A percentile compares a stretch with the other conserved stretches of the same genome.
phyloP scores from a whole-genome alignment of 2,329 filamentous ascomycete genomes.

The Paecilomyces niveus region DNA sequence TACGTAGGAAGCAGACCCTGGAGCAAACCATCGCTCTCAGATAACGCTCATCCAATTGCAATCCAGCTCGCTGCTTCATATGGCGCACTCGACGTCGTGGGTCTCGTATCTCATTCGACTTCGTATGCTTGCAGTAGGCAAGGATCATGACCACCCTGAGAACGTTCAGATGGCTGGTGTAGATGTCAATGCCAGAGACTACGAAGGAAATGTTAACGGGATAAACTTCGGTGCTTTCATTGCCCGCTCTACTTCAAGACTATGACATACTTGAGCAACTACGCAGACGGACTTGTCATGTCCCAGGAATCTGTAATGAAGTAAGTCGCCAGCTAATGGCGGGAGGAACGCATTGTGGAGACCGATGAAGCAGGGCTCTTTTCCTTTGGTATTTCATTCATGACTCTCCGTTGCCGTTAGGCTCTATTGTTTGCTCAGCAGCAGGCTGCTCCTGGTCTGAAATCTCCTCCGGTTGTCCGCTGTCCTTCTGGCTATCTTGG shows the following conservation, averaged over 20 bases:
- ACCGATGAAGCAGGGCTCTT: neutral
- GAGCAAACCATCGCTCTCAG: neutral
- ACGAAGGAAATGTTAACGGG: too few species aligned
- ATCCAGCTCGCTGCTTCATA: neutral
- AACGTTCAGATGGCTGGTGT: too few species aligned
- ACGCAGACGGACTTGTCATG: too few species aligned
- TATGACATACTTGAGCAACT: too few species aligned
- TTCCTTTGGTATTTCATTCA: neutral
- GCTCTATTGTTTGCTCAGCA: neutral
- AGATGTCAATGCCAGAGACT: too few species aligned
- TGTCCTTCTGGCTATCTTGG: constrained; percentile 2
- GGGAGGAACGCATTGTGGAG: neutral
- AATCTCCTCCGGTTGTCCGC: neutral
- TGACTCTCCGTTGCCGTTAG: neutral
- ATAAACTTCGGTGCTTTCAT: too few species aligned
- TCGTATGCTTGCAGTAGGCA: too few species aligned
- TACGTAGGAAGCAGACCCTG: neutral
- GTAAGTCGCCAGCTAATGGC: neutral
- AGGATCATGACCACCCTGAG: too few species aligned
- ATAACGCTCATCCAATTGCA: neutral
- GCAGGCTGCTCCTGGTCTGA: neutral
- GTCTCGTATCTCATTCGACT: neutral
- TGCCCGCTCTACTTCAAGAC: too few species aligned
- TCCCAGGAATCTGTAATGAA: too few species aligned
- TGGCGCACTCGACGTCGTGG: neutral